Base-by-base conservation (phyloP, 768 basidiomycete species). In the Trametes cubensis region DNA sequence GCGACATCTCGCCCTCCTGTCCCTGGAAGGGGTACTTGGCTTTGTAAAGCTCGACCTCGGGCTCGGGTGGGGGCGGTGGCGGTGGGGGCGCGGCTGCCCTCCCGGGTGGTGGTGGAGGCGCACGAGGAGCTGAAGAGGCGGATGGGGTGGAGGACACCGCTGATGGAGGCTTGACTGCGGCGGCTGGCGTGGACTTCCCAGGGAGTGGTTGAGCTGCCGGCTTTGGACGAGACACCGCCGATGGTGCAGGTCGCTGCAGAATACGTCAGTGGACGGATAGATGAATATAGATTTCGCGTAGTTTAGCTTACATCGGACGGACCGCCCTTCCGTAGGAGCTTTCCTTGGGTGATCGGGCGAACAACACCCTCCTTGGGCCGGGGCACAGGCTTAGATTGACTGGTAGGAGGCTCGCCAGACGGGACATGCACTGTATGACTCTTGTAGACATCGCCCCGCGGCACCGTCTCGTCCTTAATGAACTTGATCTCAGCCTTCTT, bases 11-110 rank as follows among this genome's bases (percentile, higher is more conserved):
- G 14, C 95, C 95, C 38, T 89, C 88, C 74, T 98, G 92, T 2
- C 95, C 95, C 40, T 87, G 81, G 71, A 99, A 99, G n/a, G 88
- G 84, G 75, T 89, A 99, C 66, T 96, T 90, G 21, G 93, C 91
- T 63, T 88, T 87, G 76, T 95, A 97, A 75, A 83, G 76, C 20
- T 89, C 88, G 8, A 84, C 82, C 40, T 87, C 84, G 0, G 92
- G 88, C 63, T 85, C 85, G 13, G 77, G 73, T 15, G 80, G 74
- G 0, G 79, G 75, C 0, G 86, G 79, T 0, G 86, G 76, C 0
- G 86, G 80, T 0, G 86, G 81, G 7, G 80, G 69, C 10, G 63
- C 66, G 20, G 61, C 62, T 3, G 69, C 74, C 34, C 72, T 74
- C 53, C 62, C 70, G 6, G 81, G 76, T 6, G 82, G 79, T 4